Evolutionary conservation across 768 basidiomycete genomes (phyloP).

Genomic region (Pseudohyphozyma bogoriensis): DNA sequence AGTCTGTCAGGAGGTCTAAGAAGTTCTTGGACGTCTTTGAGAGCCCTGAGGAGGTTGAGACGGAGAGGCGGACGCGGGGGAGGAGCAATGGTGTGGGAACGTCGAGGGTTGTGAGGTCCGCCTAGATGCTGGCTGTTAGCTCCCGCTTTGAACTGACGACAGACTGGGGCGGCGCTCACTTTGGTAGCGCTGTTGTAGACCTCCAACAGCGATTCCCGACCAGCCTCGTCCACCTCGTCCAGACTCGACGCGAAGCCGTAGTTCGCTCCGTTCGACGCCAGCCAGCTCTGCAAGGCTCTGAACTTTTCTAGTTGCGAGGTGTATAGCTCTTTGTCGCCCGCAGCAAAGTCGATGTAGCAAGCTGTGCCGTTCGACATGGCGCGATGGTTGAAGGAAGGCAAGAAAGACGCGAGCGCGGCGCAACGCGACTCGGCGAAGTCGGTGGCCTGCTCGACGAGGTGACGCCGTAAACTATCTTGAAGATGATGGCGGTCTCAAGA

Average conservation of each 20-base stretch:
- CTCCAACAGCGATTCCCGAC: constrained; percentile 40
- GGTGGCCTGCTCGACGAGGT: too few relatives aligned
- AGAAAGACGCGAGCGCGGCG: too few relatives aligned
- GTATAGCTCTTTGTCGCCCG: constrained; percentile 40
- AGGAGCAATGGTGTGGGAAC: constrained; percentile 44
- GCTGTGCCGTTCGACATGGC: too few relatives aligned
- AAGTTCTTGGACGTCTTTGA: constrained; percentile 48
- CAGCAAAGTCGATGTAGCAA: constrained; percentile 42
- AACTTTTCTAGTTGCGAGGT: constrained; percentile 36
- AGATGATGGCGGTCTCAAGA: too few relatives aligned
- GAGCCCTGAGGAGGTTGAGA: constrained; percentile 41
- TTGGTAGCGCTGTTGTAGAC: constrained; percentile 22
- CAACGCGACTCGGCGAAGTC: too few relatives aligned
- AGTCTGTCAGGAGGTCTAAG: constrained; percentile 44
- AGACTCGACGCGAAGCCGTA: constrained; percentile 43
- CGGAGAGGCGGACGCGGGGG: constrained; percentile 34
- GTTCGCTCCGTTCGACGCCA: constrained; percentile 40
- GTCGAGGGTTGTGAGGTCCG: constrained; percentile 37
- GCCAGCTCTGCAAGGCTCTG: constrained; percentile 36
- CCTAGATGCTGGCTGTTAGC: background rate
- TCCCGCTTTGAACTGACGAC: constrained; percentile 6
- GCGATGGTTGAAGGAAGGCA: too few relatives aligned
- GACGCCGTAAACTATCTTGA: too few relatives aligned
- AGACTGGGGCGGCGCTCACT: constrained; percentile 4
- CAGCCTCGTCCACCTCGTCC: constrained; percentile 43